Evolutionary conservation across 169 alveolate species (phyloP).

Genomic region (Plasmodium cynomolgi): DNA sequence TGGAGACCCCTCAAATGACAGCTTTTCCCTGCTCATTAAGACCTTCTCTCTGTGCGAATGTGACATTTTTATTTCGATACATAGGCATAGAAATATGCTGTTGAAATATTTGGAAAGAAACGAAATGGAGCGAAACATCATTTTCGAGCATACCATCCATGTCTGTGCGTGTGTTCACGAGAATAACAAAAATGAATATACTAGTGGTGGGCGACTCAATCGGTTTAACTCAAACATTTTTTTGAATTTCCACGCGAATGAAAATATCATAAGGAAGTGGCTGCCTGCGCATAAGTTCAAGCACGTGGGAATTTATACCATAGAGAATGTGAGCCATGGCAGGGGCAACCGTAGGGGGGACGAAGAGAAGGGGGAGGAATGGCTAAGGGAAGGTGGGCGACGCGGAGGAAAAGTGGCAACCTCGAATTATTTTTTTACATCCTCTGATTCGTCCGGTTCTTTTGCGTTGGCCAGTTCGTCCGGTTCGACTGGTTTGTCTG

Average conservation of each 20-base stretch:
- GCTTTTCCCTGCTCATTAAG: slow-evolving; percentile 36
- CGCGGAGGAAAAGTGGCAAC: neutral
- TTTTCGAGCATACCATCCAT: slow-evolving; percentile 73
- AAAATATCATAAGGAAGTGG: slow-evolving; percentile 73
- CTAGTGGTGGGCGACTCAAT: neutral
- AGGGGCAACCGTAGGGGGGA: neutral
- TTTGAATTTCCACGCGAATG: slow-evolving; percentile 32
- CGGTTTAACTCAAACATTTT: slow-evolving; percentile 42
- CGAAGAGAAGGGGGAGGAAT: neutral
- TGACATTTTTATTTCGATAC: slow-evolving; percentile 69
- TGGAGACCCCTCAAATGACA: neutral
- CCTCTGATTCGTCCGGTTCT: slow-evolving; percentile 8
- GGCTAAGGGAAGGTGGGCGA: neutral
- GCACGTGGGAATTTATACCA: slow-evolving; percentile 74
- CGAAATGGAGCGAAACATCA: slow-evolving; percentile 62
- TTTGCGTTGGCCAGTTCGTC: neutral
- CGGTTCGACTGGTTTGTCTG: neutral
- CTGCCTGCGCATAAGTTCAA: slow-evolving; percentile 62
- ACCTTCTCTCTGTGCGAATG: slow-evolving; percentile 72
- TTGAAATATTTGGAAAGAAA: slow-evolving; percentile 61
- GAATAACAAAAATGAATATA: slow-evolving; percentile 1
- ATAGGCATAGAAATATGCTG: slow-evolving; percentile 68
- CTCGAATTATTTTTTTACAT: slow-evolving; percentile 52
- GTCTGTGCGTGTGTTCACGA: slow-evolving; percentile 75
- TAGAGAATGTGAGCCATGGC: slow-evolving; percentile 22